Evolutionary conservation across 1,139 yeast genomes (phyloP), one percentile per base, ranked within the genome.

Genomic region (Cylindricascospora bacillispora): DNA sequence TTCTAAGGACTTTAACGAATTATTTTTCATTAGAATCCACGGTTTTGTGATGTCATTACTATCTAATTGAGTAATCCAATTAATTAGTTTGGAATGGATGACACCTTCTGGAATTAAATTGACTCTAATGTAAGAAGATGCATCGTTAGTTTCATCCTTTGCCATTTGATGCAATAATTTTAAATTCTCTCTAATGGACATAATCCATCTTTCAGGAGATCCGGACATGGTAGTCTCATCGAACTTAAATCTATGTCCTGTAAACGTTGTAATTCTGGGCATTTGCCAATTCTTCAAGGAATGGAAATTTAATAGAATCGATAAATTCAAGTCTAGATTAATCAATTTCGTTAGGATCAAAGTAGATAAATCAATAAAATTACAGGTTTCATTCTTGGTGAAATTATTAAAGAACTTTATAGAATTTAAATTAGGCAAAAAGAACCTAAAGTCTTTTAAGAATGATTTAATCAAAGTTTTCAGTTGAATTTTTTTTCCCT

Each of bases 221-320:
- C 41, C 39, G 7, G 41, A 31, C 29, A 33, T 29, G 3, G 41
- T 28, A 2, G 41, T 32, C 27, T 38, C 39, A 29, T 45, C 45
- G 28, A 37, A 46, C 30, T 41, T 41, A 26, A 47, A 42, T 9
- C 44, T 28, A 26, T 47, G 52, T 3, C 53, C 53, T 10, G 48
- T 31, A 28, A 46, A 46, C 16, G 24, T 21, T 14, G 21, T 28
- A 2, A 47, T 30, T 5, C 30, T 31, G 10, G 47, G 47, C 26
- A 47, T 24, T 10, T 26, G n/a, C 52, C 53, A 47, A 27, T 43
- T 44, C 12, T 35, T 30, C 16, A 46, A 35, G 2, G 51, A 45
- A 28, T 47, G 49, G 13, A 45, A 15, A 15, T 38, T 29, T 23
- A 47, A 45, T 12, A 39, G 29, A 15, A 27, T 25, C 22, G 31